phyloP scores from a whole-genome alignment of 768 basidiomycete species.

The Boletus fagicola region DNA sequence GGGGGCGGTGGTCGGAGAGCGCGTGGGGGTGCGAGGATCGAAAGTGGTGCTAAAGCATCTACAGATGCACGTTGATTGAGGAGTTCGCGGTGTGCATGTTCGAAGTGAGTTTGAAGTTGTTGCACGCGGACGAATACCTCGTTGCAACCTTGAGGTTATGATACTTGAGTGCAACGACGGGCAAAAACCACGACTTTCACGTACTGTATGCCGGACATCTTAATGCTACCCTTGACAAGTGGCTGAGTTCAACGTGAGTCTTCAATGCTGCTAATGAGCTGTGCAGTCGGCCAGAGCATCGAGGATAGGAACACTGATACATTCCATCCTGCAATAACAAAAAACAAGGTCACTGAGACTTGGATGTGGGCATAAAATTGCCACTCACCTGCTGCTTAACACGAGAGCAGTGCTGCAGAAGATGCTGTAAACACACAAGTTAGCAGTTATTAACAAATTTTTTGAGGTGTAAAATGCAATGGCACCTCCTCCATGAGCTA shows the following conservation, averaged over 20 bases:
- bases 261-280: slow-evolving; percentile 18
- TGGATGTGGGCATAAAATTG: not conserved
- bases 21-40: slow-evolving; percentile 20
- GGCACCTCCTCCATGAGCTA: slow-evolving; percentile 14
- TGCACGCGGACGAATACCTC: slow-evolving; percentile 25
- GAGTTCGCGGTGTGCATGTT: slow-evolving; percentile 22
- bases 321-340: slow-evolving; percentile 21
- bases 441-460: slow-evolving; percentile 5
- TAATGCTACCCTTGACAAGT: slow-evolving; percentile 30
- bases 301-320: slow-evolving; percentile 26
- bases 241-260: slow-evolving; percentile 31
- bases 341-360: not conserved
- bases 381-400: slow-evolving; percentile 14
- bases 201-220: slow-evolving; percentile 27
- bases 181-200: not conserved
- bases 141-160: slow-evolving; percentile 19
- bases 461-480: not conserved
- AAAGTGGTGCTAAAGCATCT: slow-evolving; percentile 20
- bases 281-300: slow-evolving; percentile 31
- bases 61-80: slow-evolving; percentile 8
- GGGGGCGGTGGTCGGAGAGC: slow-evolving; percentile 18
- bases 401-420: slow-evolving; percentile 25
- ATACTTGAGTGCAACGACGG: slow-evolving; percentile 4
- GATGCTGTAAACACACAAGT: slow-evolving; percentile 21
- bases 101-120: slow-evolving; percentile 27